Percentiles rank a stretch among this genome's conserved stretches.
phyloP scores from a whole-genome alignment of 176 grass and related monocot species.

The Themeda triandra region DNA sequence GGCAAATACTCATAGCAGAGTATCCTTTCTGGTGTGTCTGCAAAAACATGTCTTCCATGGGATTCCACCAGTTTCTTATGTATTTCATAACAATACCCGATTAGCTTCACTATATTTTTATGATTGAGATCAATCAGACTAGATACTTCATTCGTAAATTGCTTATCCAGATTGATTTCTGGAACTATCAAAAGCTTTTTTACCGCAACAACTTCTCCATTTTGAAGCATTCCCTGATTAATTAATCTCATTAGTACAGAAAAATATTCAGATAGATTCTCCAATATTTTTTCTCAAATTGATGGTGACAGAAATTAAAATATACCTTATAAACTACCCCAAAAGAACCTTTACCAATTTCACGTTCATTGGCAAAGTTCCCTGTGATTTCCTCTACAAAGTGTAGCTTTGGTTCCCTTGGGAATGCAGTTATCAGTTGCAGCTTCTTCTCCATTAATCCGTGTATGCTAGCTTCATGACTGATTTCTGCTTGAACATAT shows the following conservation, averaged over 20 bases:
- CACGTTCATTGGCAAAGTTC: background rate
- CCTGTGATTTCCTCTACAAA: background rate
- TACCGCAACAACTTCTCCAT: background rate
- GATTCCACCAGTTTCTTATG: background rate
- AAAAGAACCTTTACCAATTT: constrained; percentile 20
- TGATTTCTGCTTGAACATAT: background rate
- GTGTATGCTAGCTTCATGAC: background rate
- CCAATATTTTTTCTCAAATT: background rate
- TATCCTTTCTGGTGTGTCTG: background rate
- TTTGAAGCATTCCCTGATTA: constrained; percentile 17
- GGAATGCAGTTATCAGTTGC: background rate
- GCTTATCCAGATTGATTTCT: background rate
- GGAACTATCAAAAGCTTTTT: constrained; percentile 9
- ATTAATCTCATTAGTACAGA: background rate
- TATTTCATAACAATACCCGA: constrained; percentile 26
- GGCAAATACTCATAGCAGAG: constrained; percentile 35
- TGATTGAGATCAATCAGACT: constrained; percentile 18
- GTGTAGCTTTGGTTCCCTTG: background rate
- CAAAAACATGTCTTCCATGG: background rate
- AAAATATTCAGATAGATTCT: background rate
- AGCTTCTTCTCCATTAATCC: background rate
- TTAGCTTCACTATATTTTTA: constrained; percentile 10
- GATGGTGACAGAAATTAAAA: background rate
- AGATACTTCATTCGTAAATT: constrained; percentile 4
- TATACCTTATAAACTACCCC: constrained; percentile 34